Evolutionary conservation across 306 rosid species (phyloP).

Genomic region (Citrullus amarus): DNA sequence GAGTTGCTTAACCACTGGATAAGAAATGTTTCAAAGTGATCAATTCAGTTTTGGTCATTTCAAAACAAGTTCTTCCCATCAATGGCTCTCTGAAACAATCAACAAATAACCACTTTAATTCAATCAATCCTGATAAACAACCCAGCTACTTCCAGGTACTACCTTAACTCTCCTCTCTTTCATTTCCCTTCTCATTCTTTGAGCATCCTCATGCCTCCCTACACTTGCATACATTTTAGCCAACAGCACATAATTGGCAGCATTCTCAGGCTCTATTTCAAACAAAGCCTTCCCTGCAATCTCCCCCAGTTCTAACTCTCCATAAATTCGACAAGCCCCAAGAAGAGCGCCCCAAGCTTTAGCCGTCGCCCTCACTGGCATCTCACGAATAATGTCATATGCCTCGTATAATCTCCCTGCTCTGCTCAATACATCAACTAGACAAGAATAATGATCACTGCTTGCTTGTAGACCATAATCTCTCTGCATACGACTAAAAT

Average conservation of each 20-base stretch:
- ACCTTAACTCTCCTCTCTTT: conserved; percentile 45
- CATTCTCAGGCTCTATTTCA: conserved; percentile 63
- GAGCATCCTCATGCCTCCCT: conserved; percentile 61
- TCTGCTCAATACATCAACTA: conserved; percentile 66
- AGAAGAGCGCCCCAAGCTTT: conserved; percentile 80
- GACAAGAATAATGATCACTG: conserved; percentile 72
- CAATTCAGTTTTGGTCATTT: neutral
- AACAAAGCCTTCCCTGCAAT: conserved; percentile 52
- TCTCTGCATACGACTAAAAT: conserved; percentile 35
- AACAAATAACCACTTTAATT: neutral
- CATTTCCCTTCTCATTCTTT: conserved; percentile 40
- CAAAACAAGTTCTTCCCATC: neutral
- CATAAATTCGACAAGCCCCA: conserved; percentile 62
- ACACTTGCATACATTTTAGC: conserved; percentile 50
- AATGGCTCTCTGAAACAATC: neutral
- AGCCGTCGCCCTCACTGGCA: conserved; percentile 68
- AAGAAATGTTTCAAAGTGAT: neutral
- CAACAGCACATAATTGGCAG: conserved; percentile 60
- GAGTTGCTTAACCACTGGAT: neutral
- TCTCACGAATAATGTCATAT: conserved; percentile 37
- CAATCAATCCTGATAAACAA: conserved; percentile 35
- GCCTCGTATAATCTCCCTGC: conserved; percentile 69
- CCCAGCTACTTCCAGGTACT: conserved; percentile 60
- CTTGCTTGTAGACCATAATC: conserved; percentile 39
- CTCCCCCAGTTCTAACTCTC: conserved; percentile 52